A percentile compares a stretch with the other conserved stretches of the same genome.
phyloP scores from a whole-genome alignment of 257 asterid species.

The Gynochthodes officinalis region DNA sequence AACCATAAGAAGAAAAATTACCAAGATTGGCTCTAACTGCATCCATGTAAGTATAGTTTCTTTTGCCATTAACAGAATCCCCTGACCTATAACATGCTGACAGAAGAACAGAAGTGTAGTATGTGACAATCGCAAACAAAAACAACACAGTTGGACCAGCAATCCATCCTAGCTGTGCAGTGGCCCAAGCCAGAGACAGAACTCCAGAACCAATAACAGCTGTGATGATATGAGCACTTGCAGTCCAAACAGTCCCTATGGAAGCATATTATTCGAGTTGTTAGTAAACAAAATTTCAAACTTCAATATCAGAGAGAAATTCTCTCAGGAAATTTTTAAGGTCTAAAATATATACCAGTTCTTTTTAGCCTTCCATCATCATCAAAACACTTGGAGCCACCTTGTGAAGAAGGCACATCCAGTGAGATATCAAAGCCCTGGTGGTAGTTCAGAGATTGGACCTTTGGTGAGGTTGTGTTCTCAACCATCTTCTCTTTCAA shows the following conservation, averaged over 20 bases:
- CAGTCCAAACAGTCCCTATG: constrained; percentile 52
- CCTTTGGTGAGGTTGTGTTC: constrained; percentile 22
- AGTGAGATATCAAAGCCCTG: constrained; percentile 45
- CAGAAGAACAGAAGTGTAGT: constrained; percentile 53
- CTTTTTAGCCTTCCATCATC: constrained; percentile 54
- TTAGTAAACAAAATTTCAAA: background rate
- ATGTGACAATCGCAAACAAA: constrained; percentile 52
- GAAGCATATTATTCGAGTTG: background rate
- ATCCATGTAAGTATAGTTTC: constrained; percentile 57
- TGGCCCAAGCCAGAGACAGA: constrained; percentile 62
- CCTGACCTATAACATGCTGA: constrained; percentile 46
- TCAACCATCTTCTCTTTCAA: constrained; percentile 42
- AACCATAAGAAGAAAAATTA: constrained; percentile 10
- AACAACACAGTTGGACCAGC: constrained; percentile 55
- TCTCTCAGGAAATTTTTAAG: too few species aligned
- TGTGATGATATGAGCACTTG: constrained; percentile 62
- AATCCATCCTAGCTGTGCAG: constrained; percentile 60
- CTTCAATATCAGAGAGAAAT: too few species aligned
- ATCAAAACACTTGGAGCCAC: constrained; percentile 40
- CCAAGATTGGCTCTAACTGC: constrained; percentile 49
- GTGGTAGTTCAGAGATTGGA: constrained; percentile 26
- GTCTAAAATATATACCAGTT: constrained; percentile 30
- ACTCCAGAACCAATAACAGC: constrained; percentile 66
- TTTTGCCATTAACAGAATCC: constrained; percentile 40
- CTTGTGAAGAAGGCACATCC: constrained; percentile 24